Evolutionary conservation across 257 asterid species (phyloP), one percentile per base, ranked within the genome.

Genomic region (Solanum paucissectum): DNA sequence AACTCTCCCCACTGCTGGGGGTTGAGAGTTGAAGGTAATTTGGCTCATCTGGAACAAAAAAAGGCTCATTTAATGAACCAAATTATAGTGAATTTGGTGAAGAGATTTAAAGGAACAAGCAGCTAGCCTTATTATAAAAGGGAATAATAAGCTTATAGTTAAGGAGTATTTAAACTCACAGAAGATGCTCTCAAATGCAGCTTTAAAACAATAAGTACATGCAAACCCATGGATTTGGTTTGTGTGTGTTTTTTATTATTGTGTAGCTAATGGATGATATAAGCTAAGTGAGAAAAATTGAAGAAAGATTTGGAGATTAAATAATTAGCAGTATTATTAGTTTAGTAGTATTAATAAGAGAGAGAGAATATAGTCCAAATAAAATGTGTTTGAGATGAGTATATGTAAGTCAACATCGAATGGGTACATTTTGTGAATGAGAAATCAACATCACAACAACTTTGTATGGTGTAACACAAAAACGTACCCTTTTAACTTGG

Each of bases 11-110:
- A 94, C 92, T 89, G 18, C 23, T n/a, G 46, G 38, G 23, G 84
- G 86, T 38, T 68, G 83, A 49, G 87, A 18, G 25, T 86, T 87
- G 23, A 87, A 82, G 4, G 88, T 88, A 5, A 95, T 94, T 40
- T 88, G 96, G 27, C 93, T 88, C 91, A 92, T 83, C 74, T 93
- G 98, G 71, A 95, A 93, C 86, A 90, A 62, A 86, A 95, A 95
- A 37, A 94, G 92, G 21, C 94, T 86, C 12, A 91, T 0, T 10
- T 92, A 86, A n/a, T 87, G 69, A 12, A 73, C 33, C 44, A 90
- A 60, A 40, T 91, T 89, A 4, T 38, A 71, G 88, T 84, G 88
- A 79, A 89, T 88, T 40, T 92, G 90, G 4, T 86, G 91, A 4
- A 94, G 87, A 12, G 96, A 94, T 36, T 87, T 90, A 71, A 93